Evolutionary conservation across 2,329 filamentous ascomycete species (phyloP), one percentile per base, ranked within the genome.

Genomic region (Ustulina deusta): DNA sequence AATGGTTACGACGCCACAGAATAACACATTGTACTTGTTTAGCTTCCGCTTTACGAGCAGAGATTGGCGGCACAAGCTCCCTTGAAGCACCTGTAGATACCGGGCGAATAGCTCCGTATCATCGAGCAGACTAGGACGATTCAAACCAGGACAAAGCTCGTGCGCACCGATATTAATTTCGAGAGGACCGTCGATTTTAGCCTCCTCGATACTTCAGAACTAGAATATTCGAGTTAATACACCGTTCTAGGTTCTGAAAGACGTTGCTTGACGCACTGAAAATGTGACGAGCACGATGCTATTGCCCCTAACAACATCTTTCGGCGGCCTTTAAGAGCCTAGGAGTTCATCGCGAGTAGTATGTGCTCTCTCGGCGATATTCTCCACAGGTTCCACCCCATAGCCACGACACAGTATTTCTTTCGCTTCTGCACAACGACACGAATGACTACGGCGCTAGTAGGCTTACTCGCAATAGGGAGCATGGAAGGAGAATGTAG

Each of bases 1-100:
- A 57, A 73, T 56, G 60, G 52, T 27, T 34, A 69, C 48, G 46
- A 69, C 15, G 68, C 72, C 57, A 46, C 34, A 58, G 25, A 54
- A 34, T 22, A 65, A 22, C 15, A 68, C 40, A n/a, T 42, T 60
- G 22, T 54, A 40, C 13, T 57, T 58, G 15, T 62, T 66, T 7
- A 62, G 32, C 44, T 68, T 55, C n/a, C n/a, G 32, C 32, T 59
- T n/a, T 27, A 70, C 32, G 11, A 66, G 61, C 4, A 59, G 25
- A 55, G n/a, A 57, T 46, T 68, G 49, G 11, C 36, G 20, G 48
- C 22, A 34, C 4, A 42, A 20, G 29, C 34, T 66, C 42, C 52
- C 56, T 25, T 52, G 44, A 40, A 69, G 46, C 13, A 59, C 34
- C 11, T 59, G 46, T 17, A 56, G 34, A 22, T 42, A 40, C 25